Evolutionary conservation across 148 eudicot species (phyloP).

Genomic region (Agrostemma githago): DNA sequence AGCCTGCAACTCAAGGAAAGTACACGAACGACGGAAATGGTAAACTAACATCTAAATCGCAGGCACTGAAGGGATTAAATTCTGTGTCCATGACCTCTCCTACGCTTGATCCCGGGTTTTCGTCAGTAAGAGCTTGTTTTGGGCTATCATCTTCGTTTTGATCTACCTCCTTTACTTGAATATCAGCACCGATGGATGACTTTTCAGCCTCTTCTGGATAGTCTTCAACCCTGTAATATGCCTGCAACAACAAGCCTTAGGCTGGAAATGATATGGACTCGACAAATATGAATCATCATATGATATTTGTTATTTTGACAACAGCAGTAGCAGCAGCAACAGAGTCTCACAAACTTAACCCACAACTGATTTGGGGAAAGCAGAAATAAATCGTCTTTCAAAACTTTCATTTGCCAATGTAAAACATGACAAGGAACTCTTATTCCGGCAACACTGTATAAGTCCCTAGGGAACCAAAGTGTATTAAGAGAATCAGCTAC

Average conservation of each 20-base stretch:
- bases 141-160: conserved; percentile 15
- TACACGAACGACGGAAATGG: conserved; percentile 25
- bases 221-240: conserved; percentile 39
- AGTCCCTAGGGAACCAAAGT: too few relatives aligned
- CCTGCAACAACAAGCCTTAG: conserved; percentile 24
- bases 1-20: conserved; percentile 16
- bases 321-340: neutral
- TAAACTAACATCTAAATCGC: conserved; percentile 4
- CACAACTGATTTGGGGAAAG: neutral
- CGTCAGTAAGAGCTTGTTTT: conserved; percentile 7
- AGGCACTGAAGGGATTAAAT: conserved; percentile 8
- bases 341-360: neutral
- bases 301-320: neutral
- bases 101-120: conserved; percentile 2
- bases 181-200: conserved; percentile 12
- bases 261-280: neutral
- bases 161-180: conserved; percentile 12
- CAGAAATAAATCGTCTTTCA: neutral
- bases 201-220: conserved; percentile 21
- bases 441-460: neutral
- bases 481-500: neutral
- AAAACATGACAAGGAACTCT: neutral
- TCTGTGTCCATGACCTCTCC: neutral
- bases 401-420: neutral
- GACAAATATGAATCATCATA: neutral